phyloP scores from a whole-genome alignment of 495 filamentous ascomycete species.

The Penicillium taxi region DNA sequence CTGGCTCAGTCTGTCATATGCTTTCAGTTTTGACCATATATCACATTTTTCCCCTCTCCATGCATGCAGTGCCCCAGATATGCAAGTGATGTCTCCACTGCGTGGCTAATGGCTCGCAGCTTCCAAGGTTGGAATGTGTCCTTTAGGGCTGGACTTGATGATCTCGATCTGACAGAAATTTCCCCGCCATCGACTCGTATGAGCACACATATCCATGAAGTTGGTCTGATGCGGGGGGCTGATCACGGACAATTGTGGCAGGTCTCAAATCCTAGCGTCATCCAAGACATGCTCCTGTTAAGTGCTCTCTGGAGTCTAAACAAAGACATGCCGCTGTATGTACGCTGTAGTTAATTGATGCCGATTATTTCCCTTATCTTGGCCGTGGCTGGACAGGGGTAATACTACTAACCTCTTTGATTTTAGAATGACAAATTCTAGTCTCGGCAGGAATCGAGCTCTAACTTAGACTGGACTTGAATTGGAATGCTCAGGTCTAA shows the following conservation, averaged over 20 bases:
- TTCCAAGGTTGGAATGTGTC: conserved; percentile 9
- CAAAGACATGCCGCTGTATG: too few species aligned
- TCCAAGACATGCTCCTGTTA: too few species aligned
- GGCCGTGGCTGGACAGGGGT: too few species aligned
- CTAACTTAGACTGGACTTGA: too few species aligned
- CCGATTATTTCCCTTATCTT: too few species aligned
- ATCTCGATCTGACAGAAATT: conserved; percentile 1
- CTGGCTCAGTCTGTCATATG: neutral
- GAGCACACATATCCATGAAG: conserved; percentile 1
- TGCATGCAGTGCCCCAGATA: conserved; percentile 1
- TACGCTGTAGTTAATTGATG: too few species aligned
- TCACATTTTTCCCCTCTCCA: neutral
- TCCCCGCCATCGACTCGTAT: neutral
- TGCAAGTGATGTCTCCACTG: conserved; percentile 4
- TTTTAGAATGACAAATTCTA: too few species aligned
- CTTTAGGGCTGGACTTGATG: conserved; percentile 1
- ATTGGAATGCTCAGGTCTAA: too few species aligned
- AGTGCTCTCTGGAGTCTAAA: too few species aligned
- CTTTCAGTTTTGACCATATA: neutral
- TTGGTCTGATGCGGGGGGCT: conserved; percentile 5
- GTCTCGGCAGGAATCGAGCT: too few species aligned
- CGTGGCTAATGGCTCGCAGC: conserved; percentile 3
- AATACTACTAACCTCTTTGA: too few species aligned
- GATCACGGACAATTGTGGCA: neutral
- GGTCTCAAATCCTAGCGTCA: conserved; percentile 4